Evolutionary conservation across 768 basidiomycete species (phyloP), one percentile per base, ranked within the genome.

Genomic region (Mycena kentingensis): DNA sequence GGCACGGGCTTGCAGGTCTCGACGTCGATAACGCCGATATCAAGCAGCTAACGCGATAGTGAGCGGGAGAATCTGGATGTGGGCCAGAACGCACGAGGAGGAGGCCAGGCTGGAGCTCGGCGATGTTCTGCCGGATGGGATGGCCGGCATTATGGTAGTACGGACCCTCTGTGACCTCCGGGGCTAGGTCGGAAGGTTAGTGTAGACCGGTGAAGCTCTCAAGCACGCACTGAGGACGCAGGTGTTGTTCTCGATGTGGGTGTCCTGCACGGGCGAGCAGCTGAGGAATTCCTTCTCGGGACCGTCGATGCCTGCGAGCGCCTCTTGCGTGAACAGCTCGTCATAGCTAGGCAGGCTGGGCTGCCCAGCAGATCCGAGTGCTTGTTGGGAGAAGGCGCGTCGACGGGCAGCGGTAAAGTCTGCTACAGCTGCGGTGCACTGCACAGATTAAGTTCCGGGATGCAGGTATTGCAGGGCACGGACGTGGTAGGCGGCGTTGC

Each of bases 21-120:
- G 0, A 82, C 76, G 47, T 82, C 80, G 21, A 82, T 80, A 0
- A 82, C 80, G 10, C 80, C 80, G 21, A 82, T 80, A 50, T 82
- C 79, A 16, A 82, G 67, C 4, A 80, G 68, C 75, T 77, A 34
- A 36, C 22, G 13, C 26, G 37, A 25, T 24, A 34, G 25, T 55
- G 34, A 49, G 39, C 28, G 44, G 16, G 37, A 22, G 5, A 49
- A 22, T 24, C 5, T 22, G 1, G 13, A 22, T 28, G 5, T 48
- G 31, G 15, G 24, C 13, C 7, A 5, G 19, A 18, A 67, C 77
- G 27, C 47, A 79, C 78, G 58, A 78, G 57, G 10, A 80, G 67
- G 31, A 82, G 59, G 3, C 80, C 80, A 57, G 75, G 73, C 52
- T 82, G 75, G n/a, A 68, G 63, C 48, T 81, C 80, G 15, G 79